Conservation (phyloP, 2,329 filamentous ascomycete genomes). For the Emmonsiellopsis sp. region DNA sequence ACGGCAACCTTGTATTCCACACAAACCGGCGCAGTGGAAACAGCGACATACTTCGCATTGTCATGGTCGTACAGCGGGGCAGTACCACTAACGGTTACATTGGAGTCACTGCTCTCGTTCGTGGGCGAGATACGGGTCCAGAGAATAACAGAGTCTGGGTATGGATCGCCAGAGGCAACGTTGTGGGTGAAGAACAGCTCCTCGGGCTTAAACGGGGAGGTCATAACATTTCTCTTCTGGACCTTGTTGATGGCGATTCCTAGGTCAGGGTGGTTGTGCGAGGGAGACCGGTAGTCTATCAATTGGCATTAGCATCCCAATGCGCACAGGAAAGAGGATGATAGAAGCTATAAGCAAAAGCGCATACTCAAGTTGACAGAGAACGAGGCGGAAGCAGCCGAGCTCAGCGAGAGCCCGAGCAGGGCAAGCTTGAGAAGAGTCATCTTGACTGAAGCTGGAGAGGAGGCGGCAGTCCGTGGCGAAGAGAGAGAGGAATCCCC, state of each 20-base stretch:
- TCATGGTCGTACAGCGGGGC: slow-evolving; percentile 41
- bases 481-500: background rate
- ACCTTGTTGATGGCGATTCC: slow-evolving; percentile 57
- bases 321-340: background rate
- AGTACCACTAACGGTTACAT: slow-evolving; percentile 48
- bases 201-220: slow-evolving; percentile 34
- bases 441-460: slow-evolving; percentile 1
- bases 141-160: slow-evolving; percentile 33
- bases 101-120: slow-evolving; percentile 38
- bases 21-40: slow-evolving; percentile 56
- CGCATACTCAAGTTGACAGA: slow-evolving; percentile 3
- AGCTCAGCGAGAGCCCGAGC: background rate
- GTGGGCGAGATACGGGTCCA: slow-evolving; percentile 36
- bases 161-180: slow-evolving; percentile 41
- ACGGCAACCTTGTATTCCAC: slow-evolving; percentile 54
- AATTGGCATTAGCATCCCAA: background rate
- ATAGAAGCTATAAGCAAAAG: background rate
- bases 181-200: slow-evolving; percentile 57
- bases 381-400: background rate
- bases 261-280: slow-evolving; percentile 51
- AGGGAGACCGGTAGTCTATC: slow-evolving; percentile 54
- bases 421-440: background rate
- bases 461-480: too few relatives aligned
- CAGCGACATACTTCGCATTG: slow-evolving; percentile 11
- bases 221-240: slow-evolving; percentile 44